Conservation (phyloP, 2,329 filamentous ascomycete species). For the Myotisia sp. region DNA sequence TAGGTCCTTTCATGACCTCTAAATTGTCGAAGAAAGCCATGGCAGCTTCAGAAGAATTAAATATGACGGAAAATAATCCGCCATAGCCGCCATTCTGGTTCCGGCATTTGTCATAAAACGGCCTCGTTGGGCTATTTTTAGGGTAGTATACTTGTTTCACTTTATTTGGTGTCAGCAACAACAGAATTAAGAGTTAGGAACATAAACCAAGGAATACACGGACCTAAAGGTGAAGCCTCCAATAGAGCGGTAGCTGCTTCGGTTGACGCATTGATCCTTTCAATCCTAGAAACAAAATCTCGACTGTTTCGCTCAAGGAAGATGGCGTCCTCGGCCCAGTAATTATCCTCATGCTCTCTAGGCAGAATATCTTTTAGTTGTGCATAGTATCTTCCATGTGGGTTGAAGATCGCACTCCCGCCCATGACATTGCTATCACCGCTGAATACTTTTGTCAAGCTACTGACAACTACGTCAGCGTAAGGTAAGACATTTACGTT, state of each 20-base stretch:
- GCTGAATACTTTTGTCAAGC: conserved; percentile 91
- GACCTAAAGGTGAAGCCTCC: conserved; percentile 40
- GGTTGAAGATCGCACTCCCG: conserved; percentile 54
- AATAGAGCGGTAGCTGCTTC: conserved; percentile 68
- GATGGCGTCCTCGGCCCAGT: conserved; percentile 86
- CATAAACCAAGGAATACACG: too few species aligned
- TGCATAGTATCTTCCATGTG: conserved; percentile 54
- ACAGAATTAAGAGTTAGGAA: neutral
- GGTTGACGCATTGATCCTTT: conserved; percentile 71
- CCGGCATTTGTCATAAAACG: conserved; percentile 65
- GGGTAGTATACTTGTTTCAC: conserved; percentile 81
- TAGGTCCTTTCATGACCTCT: conserved; percentile 83
- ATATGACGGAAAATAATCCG: conserved; percentile 72
- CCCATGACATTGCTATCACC: conserved; percentile 98
- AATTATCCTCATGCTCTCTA: conserved; percentile 66
- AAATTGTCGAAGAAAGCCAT: conserved; percentile 72
- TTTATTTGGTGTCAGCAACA: conserved; percentile 16
- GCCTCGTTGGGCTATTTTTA: conserved; percentile 54
- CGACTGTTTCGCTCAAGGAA: conserved; percentile 95
- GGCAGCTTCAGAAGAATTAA: conserved; percentile 55
- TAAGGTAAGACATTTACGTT: conserved; percentile 86
- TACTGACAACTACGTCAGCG: conserved; percentile 85
- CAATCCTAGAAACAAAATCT: conserved; percentile 71
- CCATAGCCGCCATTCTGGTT: conserved; percentile 70
- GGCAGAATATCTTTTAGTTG: conserved; percentile 52